phyloP scores from a whole-genome alignment of 179 eudicot species.

The Gypsophila paniculata region DNA sequence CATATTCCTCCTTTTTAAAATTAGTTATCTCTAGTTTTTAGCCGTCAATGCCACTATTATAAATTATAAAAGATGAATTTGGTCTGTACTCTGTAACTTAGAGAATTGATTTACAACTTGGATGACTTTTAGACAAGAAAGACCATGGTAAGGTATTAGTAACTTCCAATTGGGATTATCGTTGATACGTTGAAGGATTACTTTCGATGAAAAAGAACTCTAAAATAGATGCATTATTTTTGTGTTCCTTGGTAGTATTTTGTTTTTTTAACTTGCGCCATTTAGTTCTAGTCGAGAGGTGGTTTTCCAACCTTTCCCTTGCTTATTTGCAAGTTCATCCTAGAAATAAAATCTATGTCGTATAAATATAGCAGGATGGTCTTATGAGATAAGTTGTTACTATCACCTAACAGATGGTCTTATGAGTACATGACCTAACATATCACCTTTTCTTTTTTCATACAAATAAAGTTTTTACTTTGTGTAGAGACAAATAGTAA shows the following conservation, averaged over 20 bases:
- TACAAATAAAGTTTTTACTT: not conserved
- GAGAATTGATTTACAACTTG: not conserved
- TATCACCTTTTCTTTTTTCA: not conserved
- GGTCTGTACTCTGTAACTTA: not conserved
- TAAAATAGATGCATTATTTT: not conserved
- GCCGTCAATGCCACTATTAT: slow-evolving; percentile 20
- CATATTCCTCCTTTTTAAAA: slow-evolving; percentile 13
- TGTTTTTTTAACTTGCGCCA: too few relatives aligned
- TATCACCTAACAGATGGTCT: too few relatives aligned
- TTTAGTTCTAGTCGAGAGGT: too few relatives aligned
- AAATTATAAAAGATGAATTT: slow-evolving; percentile 12
- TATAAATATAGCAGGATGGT: too few relatives aligned
- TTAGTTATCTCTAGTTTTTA: slow-evolving; percentile 14
- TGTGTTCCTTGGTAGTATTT: not conserved
- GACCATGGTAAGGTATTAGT: not conserved
- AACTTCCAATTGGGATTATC: not conserved
- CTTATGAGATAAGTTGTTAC: too few relatives aligned
- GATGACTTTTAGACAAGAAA: not conserved
- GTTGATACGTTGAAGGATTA: too few relatives aligned
- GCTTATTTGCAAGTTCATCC: too few relatives aligned
- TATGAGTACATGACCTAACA: not conserved
- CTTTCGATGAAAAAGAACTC: not conserved
- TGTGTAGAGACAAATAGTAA: not conserved
- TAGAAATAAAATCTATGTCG: too few relatives aligned
- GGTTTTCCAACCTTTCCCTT: too few relatives aligned